phyloP scores from a whole-genome alignment of 306 rosid species.

The Purshia tridentata region DNA sequence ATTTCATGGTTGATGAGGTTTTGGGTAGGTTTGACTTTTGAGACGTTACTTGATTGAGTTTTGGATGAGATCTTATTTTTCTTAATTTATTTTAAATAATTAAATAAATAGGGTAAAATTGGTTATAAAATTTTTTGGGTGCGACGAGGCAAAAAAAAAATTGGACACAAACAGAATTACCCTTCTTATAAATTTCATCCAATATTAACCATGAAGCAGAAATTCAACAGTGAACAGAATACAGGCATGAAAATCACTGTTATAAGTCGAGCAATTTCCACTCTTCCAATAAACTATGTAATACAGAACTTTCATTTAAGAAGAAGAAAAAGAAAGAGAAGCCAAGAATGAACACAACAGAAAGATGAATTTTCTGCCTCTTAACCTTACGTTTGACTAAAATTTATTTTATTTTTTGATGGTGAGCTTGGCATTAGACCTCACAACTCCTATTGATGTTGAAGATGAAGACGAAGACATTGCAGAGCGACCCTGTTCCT shows the following conservation, averaged over 20 bases:
- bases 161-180: no score
- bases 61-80: no score
- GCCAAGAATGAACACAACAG: background rate
- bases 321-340: background rate
- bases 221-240: background rate
- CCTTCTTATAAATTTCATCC: background rate
- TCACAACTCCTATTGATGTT: slow-evolving; percentile 41
- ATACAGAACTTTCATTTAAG: background rate
- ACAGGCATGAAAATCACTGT: background rate
- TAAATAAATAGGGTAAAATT: no score
- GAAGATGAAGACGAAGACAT: slow-evolving; percentile 66
- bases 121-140: no score
- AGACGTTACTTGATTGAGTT: no score
- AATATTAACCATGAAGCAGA: background rate
- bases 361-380: background rate
- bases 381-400: background rate
- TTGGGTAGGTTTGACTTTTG: no score
- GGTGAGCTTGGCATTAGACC: slow-evolving; percentile 25
- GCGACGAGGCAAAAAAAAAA: no score
- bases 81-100: no score
- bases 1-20: no score
- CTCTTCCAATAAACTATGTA: background rate
- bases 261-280: background rate
- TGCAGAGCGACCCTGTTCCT: slow-evolving; percentile 43
- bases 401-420: slow-evolving; percentile 16